Conservation (phyloP, 805 yeast species). For the Starmerella vitae region DNA sequence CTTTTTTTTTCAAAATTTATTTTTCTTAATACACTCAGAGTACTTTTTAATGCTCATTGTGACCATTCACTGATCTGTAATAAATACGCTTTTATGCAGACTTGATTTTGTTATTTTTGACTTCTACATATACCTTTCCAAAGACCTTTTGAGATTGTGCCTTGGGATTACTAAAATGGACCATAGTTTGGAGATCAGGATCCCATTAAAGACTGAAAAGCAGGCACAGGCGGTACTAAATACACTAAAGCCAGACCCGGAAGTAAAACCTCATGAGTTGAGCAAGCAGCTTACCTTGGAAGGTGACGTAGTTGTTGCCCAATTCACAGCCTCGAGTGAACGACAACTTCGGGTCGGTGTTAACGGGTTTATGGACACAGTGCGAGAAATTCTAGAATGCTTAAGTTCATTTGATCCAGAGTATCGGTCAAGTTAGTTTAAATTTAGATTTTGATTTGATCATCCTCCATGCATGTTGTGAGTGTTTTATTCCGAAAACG, state of each 20-base stretch:
- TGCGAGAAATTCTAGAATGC: constrained; percentile 56
- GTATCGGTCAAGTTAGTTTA: too few species aligned
- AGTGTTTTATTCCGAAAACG: too few species aligned
- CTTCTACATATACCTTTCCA: too few species aligned
- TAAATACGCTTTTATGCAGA: background rate
- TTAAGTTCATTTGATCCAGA: constrained; percentile 7
- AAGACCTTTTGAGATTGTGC: too few species aligned
- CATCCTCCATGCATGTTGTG: too few species aligned
- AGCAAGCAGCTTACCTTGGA: constrained; percentile 33
- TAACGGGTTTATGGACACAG: constrained; percentile 61
- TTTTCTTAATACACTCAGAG: too few species aligned
- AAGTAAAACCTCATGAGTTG: constrained; percentile 57
- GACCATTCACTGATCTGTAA: background rate
- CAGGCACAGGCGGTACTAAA: constrained; percentile 54
- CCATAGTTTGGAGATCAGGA: constrained; percentile 26
- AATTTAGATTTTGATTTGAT: too few species aligned
- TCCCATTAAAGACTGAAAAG: constrained; percentile 47
- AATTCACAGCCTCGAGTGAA: constrained; percentile 33
- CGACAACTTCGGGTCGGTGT: constrained; percentile 73
- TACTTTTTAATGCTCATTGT: too few species aligned
- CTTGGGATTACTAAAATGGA: constrained; percentile 15
- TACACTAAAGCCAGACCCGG: constrained; percentile 67
- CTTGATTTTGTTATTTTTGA: too few species aligned
- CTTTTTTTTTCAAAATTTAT: constrained; percentile 1
- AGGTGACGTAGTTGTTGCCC: constrained; percentile 22